A percentile compares a stretch with the other conserved stretches of the same genome.
phyloP scores from a whole-genome alignment of 257 asterid species.

The Nicotiana knightiana region DNA sequence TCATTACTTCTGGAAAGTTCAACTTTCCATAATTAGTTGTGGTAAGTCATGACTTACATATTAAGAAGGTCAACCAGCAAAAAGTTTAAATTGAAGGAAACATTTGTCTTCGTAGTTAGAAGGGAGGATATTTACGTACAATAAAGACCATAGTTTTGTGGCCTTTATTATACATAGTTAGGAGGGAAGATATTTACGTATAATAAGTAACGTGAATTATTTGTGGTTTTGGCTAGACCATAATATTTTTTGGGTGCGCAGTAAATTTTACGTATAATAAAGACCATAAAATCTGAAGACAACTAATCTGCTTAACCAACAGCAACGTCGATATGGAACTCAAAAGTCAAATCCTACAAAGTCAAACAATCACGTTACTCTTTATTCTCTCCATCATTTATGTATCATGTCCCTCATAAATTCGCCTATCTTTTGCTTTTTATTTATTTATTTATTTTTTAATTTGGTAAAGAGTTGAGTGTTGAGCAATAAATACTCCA shows the following conservation, averaged over 20 bases:
- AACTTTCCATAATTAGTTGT: neutral
- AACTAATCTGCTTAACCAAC: neutral
- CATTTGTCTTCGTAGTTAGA: too few relatives aligned
- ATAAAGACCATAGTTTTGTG: too few relatives aligned
- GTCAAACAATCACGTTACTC: constrained; percentile 6
- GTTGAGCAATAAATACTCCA: neutral
- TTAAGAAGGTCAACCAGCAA: neutral
- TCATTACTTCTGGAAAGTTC: neutral
- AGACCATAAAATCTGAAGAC: neutral
- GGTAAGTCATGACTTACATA: neutral
- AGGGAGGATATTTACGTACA: too few relatives aligned
- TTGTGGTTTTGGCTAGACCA: neutral
- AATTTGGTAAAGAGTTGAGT: neutral
- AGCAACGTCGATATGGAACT: neutral
- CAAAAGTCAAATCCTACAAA: neutral
- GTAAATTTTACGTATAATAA: neutral
- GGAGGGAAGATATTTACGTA: too few relatives aligned
- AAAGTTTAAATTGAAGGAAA: neutral
- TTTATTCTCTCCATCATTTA: neutral
- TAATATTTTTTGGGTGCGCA: neutral
- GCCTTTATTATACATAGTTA: too few relatives aligned
- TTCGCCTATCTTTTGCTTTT: neutral
- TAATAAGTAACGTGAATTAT: neutral
- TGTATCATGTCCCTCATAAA: neutral
- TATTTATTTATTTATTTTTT: too few relatives aligned